Percentiles rank a stretch among this genome's conserved stretches.
Conservation (phyloP, 495 filamentous ascomycete genomes). For the Patellaria atrata region DNA sequence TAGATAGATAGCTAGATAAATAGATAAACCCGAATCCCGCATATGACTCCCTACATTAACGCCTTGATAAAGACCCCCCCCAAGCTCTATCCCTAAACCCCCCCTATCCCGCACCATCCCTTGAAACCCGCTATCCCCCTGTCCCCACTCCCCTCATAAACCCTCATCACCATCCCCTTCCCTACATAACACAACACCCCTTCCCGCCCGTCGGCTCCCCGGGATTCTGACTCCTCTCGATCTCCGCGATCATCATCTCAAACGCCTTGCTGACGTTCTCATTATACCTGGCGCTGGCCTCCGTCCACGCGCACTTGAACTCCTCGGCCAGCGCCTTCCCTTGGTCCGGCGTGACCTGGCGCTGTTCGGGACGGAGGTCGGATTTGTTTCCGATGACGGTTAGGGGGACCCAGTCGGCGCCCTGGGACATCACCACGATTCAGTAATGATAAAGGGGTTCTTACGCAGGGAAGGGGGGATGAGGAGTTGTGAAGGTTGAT, state of each 20-base stretch:
- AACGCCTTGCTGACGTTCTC: conserved; percentile 89
- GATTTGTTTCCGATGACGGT: conserved; percentile 95
- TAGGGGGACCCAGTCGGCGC: conserved; percentile 80
- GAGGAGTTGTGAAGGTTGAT: conserved; percentile 1
- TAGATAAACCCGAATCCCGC: too few relatives aligned
- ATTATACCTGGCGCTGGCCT: conserved; percentile 85
- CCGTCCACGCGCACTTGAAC: conserved; percentile 84
- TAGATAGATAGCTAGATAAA: too few relatives aligned
- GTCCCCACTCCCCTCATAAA: neutral
- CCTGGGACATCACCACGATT: conserved; percentile 48
- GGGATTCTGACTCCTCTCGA: conserved; percentile 91
- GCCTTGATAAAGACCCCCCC: too few relatives aligned
- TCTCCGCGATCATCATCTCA: conserved; percentile 84
- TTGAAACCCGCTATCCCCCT: neutral
- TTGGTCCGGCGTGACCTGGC: conserved; percentile 76
- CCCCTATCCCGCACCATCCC: too few relatives aligned
- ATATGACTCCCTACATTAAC: too few relatives aligned
- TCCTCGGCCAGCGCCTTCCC: conserved; percentile 68
- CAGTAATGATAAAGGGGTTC: neutral
- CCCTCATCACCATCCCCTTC: neutral
- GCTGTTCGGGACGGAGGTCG: conserved; percentile 82
- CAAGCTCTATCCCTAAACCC: too few relatives aligned
- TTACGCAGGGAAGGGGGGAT: neutral
- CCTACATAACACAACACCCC: conserved; percentile 77
- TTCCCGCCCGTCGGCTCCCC: conserved; percentile 60